These are phyloP conservation scores for Pythium grandisporangium DNA, from an alignment of 352 stramenopile species.

Conservation along the genomic window DNA sequence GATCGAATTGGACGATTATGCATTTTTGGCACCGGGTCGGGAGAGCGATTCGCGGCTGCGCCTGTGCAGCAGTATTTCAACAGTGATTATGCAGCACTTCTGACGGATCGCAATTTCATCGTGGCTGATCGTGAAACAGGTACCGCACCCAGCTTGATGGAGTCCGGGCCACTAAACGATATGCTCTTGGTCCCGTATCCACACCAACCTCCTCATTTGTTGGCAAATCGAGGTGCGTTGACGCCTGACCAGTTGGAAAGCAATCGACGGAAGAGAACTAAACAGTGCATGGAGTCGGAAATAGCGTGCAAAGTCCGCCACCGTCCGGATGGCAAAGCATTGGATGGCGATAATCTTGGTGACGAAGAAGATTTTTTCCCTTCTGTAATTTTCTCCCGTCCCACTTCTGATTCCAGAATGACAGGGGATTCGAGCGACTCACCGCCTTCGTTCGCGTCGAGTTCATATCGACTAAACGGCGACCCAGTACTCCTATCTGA, in stretches of 20 bases:
- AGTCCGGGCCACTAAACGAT: slow-evolving; percentile 63
- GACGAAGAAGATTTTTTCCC: slow-evolving; percentile 42
- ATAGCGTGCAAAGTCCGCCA: slow-evolving; percentile 49
- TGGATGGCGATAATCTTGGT: too few species aligned
- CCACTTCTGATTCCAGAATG: too few species aligned
- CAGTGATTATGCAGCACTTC: slow-evolving; percentile 84
- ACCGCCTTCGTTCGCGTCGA: slow-evolving; percentile 9
- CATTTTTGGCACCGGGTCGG: slow-evolving; percentile 41
- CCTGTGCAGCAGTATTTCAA: slow-evolving; percentile 77
- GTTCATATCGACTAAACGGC: slow-evolving; percentile 58
- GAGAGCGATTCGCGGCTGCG: slow-evolving; percentile 14
- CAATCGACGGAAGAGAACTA: slow-evolving; percentile 47
- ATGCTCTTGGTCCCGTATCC: slow-evolving; percentile 67
- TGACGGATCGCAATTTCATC: slow-evolving; percentile 84
- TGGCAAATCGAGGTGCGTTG: slow-evolving; percentile 18
- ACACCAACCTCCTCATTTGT: slow-evolving; percentile 59
- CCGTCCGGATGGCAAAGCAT: slow-evolving; percentile 25
- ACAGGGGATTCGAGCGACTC: not conserved
- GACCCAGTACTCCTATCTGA: slow-evolving; percentile 65
- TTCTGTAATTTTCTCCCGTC: slow-evolving; percentile 18
- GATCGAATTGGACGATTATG: slow-evolving; percentile 39
- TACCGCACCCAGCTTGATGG: slow-evolving; percentile 79
- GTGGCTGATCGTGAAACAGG: slow-evolving; percentile 85
- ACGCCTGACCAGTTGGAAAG: slow-evolving; percentile 42
- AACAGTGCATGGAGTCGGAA: slow-evolving; percentile 64